Evolutionary conservation across 441 rosid genomes (phyloP).

Genomic region (Adansonia gregorii): DNA sequence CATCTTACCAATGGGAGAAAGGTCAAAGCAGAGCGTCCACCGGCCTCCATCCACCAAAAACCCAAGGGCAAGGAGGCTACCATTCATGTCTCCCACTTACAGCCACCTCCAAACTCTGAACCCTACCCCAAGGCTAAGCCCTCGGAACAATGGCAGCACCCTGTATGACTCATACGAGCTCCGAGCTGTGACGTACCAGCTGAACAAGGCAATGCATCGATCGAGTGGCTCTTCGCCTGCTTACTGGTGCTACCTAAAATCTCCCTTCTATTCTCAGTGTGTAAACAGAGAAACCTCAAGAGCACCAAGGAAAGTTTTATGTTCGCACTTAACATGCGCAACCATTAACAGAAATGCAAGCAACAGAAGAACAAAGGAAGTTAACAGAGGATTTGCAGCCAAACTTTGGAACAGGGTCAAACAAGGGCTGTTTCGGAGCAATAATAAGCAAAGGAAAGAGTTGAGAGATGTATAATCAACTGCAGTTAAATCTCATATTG

Average conservation of each 20-base stretch:
- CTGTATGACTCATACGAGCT: slow-evolving; percentile 55
- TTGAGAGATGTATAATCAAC: not conserved
- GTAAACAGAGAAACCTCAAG: slow-evolving; percentile 33
- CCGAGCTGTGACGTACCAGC: slow-evolving; percentile 44
- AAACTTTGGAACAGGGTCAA: slow-evolving; percentile 53
- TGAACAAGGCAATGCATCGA: slow-evolving; percentile 49
- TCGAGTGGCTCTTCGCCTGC: slow-evolving; percentile 36
- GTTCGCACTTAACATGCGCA: not conserved
- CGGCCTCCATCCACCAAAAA: not conserved
- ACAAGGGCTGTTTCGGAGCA: slow-evolving; percentile 34
- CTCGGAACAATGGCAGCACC: slow-evolving; percentile 41
- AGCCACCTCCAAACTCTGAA: slow-evolving; percentile 14
- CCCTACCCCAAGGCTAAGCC: slow-evolving; percentile 33
- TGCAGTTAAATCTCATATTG: not conserved
- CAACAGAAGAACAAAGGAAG: slow-evolving; percentile 19
- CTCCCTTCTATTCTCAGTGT: slow-evolving; percentile 36
- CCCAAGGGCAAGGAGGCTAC: not conserved
- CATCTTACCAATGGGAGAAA: slow-evolving; percentile 24
- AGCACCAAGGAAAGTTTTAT: slow-evolving; percentile 31
- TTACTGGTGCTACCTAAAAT: slow-evolving; percentile 28
- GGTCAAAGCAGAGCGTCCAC: slow-evolving; percentile 22
- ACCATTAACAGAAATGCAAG: slow-evolving; percentile 2
- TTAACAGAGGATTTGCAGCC: slow-evolving; percentile 31
- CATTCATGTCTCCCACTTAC: not conserved
- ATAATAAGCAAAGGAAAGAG: slow-evolving; percentile 25